Evolutionary conservation across 306 rosid genomes (phyloP).

Genomic region (Canavalia gladiata): DNA sequence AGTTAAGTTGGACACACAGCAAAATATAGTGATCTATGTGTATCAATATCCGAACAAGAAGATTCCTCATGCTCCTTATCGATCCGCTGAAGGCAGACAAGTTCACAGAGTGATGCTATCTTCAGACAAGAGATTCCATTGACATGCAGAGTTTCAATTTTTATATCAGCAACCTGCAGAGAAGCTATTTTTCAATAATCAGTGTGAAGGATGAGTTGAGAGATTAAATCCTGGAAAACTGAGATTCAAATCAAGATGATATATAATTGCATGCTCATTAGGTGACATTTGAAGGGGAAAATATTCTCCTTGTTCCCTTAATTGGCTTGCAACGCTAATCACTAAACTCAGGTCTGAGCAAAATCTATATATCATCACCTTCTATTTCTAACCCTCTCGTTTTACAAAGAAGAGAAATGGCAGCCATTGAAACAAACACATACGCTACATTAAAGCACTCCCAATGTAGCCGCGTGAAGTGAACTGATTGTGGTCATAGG

Average conservation of each 20-base stretch:
- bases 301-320: conserved; percentile 34
- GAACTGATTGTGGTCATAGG: neutral
- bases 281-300: conserved; percentile 41
- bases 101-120: conserved; percentile 33
- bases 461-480: neutral
- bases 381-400: neutral
- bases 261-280: conserved; percentile 6
- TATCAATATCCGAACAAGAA: conserved; percentile 10
- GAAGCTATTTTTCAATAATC: conserved; percentile 31
- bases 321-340: neutral
- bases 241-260: conserved; percentile 33
- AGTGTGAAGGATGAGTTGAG: conserved; percentile 39
- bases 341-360: neutral
- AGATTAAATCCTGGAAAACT: neutral
- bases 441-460: too few relatives aligned
- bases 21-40: conserved; percentile 29
- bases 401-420: conserved; percentile 43
- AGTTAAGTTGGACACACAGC: conserved; percentile 45
- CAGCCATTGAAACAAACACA: conserved; percentile 39
- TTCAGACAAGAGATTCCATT: conserved; percentile 29
- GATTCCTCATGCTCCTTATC: conserved; percentile 18
- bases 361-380: neutral
- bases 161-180: conserved; percentile 16
- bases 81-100: conserved; percentile 38
- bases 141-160: neutral